These are phyloP conservation scores for Tympanopsis confertula DNA, from an alignment of 2,329 filamentous ascomycete species.

Conservation along the genomic window DNA sequence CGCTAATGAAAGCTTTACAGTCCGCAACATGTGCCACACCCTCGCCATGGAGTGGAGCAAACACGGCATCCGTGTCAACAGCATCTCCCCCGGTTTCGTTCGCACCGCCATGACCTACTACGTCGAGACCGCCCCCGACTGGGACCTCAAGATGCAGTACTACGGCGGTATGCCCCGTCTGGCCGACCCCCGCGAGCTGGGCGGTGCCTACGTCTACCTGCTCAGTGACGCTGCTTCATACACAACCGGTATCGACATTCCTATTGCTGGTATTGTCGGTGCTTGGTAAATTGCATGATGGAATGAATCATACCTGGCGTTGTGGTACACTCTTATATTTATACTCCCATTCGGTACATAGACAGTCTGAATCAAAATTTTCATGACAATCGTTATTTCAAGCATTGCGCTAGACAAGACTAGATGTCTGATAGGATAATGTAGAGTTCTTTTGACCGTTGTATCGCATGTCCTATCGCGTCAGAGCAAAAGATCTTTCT, in stretches of 20 bases:
- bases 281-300: too few species aligned
- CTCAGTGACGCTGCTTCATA: slow-evolving; percentile 38
- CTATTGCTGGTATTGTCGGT: slow-evolving; percentile 22
- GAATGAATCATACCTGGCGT: too few species aligned
- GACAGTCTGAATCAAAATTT: too few species aligned
- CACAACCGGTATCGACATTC: slow-evolving; percentile 37
- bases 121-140: slow-evolving; percentile 38
- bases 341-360: too few species aligned
- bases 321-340: too few species aligned
- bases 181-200: slow-evolving; percentile 38
- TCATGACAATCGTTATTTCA: too few species aligned
- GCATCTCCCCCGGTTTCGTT: slow-evolving; percentile 29
- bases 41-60: slow-evolving; percentile 35
- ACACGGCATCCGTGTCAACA: slow-evolving; percentile 32
- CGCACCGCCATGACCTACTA: slow-evolving; percentile 34
- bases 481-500: too few species aligned
- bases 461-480: too few species aligned
- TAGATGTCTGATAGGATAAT: too few species aligned
- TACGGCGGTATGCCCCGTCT: slow-evolving; percentile 44
- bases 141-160: slow-evolving; percentile 43
- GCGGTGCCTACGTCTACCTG: slow-evolving; percentile 43
- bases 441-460: too few species aligned
- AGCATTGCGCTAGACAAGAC: too few species aligned
- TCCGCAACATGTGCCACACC: slow-evolving; percentile 25
- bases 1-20: too few species aligned